Conservation (phyloP, 2,329 filamentous ascomycete species). For the Aspergillus pseudotamarii region DNA sequence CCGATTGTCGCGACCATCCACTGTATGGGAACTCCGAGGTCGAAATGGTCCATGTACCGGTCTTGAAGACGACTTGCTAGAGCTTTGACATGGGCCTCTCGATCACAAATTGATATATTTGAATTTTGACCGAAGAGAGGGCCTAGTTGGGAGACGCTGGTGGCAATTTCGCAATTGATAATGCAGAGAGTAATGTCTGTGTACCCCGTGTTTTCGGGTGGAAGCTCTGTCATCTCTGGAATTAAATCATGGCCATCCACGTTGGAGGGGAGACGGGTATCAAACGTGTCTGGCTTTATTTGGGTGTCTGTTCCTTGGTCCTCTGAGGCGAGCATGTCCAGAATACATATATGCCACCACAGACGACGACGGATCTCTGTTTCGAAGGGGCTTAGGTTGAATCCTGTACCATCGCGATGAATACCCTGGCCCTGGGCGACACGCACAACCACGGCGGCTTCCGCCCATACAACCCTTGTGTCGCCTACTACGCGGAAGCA, state of each 20-base stretch:
- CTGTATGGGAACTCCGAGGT: constrained; percentile 51
- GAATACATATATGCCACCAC: constrained; percentile 34
- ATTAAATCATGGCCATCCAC: constrained; percentile 27
- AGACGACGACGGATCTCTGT: constrained; percentile 31
- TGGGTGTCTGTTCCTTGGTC: constrained; percentile 31
- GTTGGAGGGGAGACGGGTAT: constrained; percentile 28
- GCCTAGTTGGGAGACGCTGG: constrained; percentile 14
- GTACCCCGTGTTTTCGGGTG: constrained; percentile 12
- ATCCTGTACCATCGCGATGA: constrained; percentile 12
- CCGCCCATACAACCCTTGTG: constrained; percentile 9
- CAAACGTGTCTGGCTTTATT: constrained; percentile 26
- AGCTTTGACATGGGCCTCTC: constrained; percentile 26
- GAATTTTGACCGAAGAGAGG: background rate
- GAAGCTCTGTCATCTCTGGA: constrained; percentile 15
- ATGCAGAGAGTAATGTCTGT: constrained; percentile 31
- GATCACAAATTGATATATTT: constrained; percentile 4
- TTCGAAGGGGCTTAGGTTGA: constrained; percentile 20
- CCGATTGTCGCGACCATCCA: constrained; percentile 65
- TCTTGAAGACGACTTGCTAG: constrained; percentile 30
- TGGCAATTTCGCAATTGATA: constrained; percentile 22
- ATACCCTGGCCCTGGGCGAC: constrained; percentile 13
- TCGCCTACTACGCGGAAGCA: constrained; percentile 17
- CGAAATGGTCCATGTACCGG: constrained; percentile 35
- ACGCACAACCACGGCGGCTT: constrained; percentile 8
- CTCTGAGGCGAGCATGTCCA: constrained; percentile 32